Base-by-base conservation (phyloP, 1,284 basidiomycete genomes). In the Anthracocystis setariae region DNA sequence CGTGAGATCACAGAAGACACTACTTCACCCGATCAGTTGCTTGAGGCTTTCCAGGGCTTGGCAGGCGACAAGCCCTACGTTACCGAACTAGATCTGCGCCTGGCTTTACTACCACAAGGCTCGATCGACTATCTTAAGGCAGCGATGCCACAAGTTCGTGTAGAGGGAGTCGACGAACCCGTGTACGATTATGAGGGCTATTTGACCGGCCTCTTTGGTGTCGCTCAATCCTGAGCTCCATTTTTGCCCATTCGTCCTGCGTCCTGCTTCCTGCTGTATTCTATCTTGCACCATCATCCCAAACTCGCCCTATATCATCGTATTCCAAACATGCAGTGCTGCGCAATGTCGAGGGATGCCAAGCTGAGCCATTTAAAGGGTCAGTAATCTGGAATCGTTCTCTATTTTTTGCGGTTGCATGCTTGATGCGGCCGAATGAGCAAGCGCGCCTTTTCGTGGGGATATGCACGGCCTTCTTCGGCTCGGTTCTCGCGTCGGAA, bases 31-130 rank as follows among this genome's bases (percentile, higher is more conserved):
- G 93, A 94, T 55, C 95, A 98, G 81, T 87, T 98, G 63, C 89
- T 92, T 20, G 93, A 94, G 73, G 90, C 94, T 2, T 98, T 98
- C 89, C 89, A 92, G 45, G 92, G 92, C 8, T 90, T 97, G 43
- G 93, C 94, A 2, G 88, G 87, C 13, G 91, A 94, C 80, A 98
- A 98, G 93, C 90, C 91, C 5, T 94, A 91, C 74, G 90, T 98
- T 17, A 97, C 94, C 3, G 94, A 98, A 83, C 86, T 96, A 37
- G 95, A 98, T 82, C 87, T 98, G 79, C 88, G 90, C 57, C 85
- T 94, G 58, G 93, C 94, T n/a, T 88, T 91, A 58, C 86, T 98
- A 10, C 91, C 94, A 1, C 85, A 87, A 17, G 86, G 87, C 59
- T 89, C 92, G 0, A 90, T 95, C 56, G 89, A 91, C 40, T 98